Evolutionary conservation across 495 filamentous ascomycete species (phyloP), one percentile per base, ranked within the genome.

Genomic region (Penicillium chermesinum): DNA sequence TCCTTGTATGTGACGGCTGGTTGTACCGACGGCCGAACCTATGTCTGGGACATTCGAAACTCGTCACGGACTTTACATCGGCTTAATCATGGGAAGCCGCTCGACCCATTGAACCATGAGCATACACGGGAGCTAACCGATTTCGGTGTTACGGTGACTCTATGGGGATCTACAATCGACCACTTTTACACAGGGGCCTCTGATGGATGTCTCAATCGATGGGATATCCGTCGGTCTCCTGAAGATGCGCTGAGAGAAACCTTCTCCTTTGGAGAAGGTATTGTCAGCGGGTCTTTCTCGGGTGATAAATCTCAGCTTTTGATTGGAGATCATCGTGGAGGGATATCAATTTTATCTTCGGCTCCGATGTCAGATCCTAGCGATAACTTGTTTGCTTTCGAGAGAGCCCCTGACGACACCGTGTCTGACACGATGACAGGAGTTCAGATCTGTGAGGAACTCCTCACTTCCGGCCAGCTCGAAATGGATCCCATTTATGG

Each of bases 121-220:
- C 46, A 78, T 0, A 57, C 76, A 16, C 69, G 82, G 15, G 89
- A 94, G 53, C 54, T 73, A 3, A 79, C 79, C 16, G 93, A 97
- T 58, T 83, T 85, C 0, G 93, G 93, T 0, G 83, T 96, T 3
- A 84, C 85, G 30, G 84, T 93, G 50, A 80, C 81, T 1, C 69
- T 86, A 1, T 98, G 91, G 91, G 90, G 86, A 1, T 72, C 75
- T 2, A 76, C 75, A 0, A 66, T 74, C 4, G 80, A 86, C 41
- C 73, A 86, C 0, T 79, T 96, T 38, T 95, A 91, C 57, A 95
- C 87, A n/a, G 93, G 91, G 2, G 85, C 84, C 2, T 93, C 89
- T 0, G 93, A 98, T 59, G 91, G 93, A 1, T 71, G 85, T 0
- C 73, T 98, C 6, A 95, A 89, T 46, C 76, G 82, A 15, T 98